Conservation (phyloP, 805 yeast species). For the Candida schatavii region DNA sequence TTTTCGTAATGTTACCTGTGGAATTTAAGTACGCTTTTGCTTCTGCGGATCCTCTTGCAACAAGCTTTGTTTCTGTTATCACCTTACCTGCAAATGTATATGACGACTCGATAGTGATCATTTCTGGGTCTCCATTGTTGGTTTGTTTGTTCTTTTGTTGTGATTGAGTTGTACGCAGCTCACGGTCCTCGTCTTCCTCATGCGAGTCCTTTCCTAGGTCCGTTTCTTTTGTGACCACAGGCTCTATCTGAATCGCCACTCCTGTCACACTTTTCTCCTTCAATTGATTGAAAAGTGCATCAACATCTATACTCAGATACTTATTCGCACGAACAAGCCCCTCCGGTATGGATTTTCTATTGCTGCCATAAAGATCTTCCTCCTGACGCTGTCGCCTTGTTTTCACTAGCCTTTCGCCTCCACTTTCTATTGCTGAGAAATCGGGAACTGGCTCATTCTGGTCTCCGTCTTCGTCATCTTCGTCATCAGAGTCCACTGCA, state of each 20-base stretch:
- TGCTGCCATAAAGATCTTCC: conserved; percentile 24
- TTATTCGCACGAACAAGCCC: conserved; percentile 29
- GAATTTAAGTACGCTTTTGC: conserved; percentile 77
- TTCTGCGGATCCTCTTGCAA: conserved; percentile 76
- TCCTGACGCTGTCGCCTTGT: conserved; percentile 62
- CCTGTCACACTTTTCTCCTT: conserved; percentile 15
- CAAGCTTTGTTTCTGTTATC: conserved; percentile 73
- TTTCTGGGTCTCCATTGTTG: conserved; percentile 35
- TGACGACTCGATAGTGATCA: conserved; percentile 68
- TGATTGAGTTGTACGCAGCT: neutral
- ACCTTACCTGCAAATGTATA: conserved; percentile 90
- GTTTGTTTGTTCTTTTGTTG: neutral
- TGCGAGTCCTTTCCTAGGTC: neutral
- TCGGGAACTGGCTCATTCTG: conserved; percentile 22
- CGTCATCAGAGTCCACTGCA: conserved; percentile 33
- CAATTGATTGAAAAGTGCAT: conserved; percentile 29
- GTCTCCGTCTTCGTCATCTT: conserved; percentile 32
- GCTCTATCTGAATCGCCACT: neutral
- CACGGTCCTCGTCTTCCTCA: neutral
- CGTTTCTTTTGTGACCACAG: neutral
- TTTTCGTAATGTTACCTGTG: conserved; percentile 29
- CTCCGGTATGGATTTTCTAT: conserved; percentile 13
- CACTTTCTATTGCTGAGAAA: conserved; percentile 55
- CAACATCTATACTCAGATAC: conserved; percentile 25
- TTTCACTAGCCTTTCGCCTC: conserved; percentile 53